Conservation (phyloP, 2,329 filamentous ascomycete species). For the Zymoseptoria passerinii region DNA sequence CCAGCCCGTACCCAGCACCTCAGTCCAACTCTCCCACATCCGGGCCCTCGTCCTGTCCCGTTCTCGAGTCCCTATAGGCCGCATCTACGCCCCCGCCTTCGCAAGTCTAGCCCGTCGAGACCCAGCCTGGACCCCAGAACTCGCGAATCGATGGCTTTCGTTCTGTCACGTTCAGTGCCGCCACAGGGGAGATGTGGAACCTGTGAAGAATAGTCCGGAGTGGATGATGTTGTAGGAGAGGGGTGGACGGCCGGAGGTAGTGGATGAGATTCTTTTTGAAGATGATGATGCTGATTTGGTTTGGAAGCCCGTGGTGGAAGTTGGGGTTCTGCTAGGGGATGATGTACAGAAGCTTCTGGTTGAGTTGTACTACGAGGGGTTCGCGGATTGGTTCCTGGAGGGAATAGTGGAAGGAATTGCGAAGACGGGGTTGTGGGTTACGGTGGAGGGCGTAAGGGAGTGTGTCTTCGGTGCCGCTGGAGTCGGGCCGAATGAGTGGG, state of each 20-base stretch:
- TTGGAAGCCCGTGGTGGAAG: not conserved
- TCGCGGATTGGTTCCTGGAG: not conserved
- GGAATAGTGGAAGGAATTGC: not conserved
- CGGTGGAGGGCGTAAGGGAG: not conserved
- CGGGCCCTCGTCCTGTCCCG: not conserved
- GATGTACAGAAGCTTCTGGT: not conserved
- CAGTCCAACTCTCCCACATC: not conserved
- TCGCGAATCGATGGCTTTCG: not conserved
- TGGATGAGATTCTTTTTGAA: not conserved
- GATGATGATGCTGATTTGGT: not conserved
- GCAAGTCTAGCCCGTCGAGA: not conserved
- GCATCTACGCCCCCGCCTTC: not conserved
- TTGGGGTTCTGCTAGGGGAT: not conserved
- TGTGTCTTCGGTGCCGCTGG: not conserved
- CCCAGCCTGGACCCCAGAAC: not conserved
- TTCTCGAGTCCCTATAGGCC: not conserved
- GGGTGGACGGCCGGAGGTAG: not conserved
- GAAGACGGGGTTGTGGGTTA: not conserved
- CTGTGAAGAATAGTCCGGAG: not conserved
- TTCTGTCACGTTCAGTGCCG: not conserved
- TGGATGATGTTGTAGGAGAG: not conserved
- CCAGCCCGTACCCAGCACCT: not conserved
- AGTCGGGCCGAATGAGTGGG: not conserved
- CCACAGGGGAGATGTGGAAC: not conserved
- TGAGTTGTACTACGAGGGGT: not conserved